Evolutionary conservation across 805 yeast species (phyloP).

Genomic region (Candida silvicultrix): DNA sequence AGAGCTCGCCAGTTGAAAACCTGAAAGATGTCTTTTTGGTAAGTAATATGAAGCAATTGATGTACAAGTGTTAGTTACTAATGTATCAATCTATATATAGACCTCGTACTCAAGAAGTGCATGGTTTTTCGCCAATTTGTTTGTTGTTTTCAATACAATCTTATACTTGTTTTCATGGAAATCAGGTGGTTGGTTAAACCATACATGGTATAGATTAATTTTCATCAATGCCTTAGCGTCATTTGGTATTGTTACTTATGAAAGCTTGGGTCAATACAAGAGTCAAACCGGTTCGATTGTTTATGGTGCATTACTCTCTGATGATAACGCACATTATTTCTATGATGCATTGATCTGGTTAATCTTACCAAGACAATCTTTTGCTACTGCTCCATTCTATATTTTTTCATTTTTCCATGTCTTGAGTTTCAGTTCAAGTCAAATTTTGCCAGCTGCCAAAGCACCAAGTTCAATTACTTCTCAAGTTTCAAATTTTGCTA

Average conservation of each 20-base stretch:
- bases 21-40: not conserved
- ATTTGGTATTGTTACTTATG: conserved; percentile 70
- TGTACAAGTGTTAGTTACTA: not conserved
- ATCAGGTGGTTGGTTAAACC: conserved; percentile 27
- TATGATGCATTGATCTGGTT: conserved; percentile 48
- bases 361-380: conserved; percentile 49
- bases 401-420: conserved; percentile 80
- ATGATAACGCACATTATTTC: conserved; percentile 74
- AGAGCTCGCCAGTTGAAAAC: not conserved
- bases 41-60: not conserved
- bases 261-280: conserved; percentile 32
- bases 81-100: not conserved
- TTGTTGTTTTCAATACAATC: conserved; percentile 35
- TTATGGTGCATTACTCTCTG: conserved; percentile 31
- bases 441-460: conserved; percentile 55
- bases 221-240: conserved; percentile 63
- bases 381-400: conserved; percentile 68
- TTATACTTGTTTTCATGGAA: conserved; percentile 32
- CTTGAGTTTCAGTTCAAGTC: conserved; percentile 59
- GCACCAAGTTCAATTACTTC: conserved; percentile 20
- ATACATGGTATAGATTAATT: conserved; percentile 49
- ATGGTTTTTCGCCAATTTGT: conserved; percentile 67
- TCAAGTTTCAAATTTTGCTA: conserved; percentile 38
- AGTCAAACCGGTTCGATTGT: conserved; percentile 19
- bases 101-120: conserved; percentile 49